Base-by-base conservation (phyloP, 176 grass and related monocot genomes). In the Aegilops longissima region DNA sequence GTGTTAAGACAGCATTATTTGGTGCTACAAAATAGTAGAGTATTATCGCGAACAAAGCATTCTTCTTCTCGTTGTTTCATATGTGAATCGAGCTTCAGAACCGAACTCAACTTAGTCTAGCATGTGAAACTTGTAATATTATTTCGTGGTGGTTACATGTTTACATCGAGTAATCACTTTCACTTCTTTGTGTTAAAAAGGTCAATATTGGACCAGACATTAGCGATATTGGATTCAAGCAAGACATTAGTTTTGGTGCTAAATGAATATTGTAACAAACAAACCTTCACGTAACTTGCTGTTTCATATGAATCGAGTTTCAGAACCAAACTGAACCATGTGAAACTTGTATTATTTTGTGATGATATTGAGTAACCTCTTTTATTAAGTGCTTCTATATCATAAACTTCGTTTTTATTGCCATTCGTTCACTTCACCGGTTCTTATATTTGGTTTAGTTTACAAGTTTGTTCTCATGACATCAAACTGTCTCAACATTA, bases 371-470 rank as follows among this genome's bases (percentile, higher is more conserved):
- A 20, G 54, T 67, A 14, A 44, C 33, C n/a, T 27, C 13, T 68
- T 85, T 49, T 49, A 24, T 31, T 14, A 78, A 77, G 40, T 77
- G 10, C 27, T 35, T 52, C 5, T n/a, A 73, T 47, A 66, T 16
- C 61, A 36, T 12, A 2, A 29, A 20, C 30, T 77, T 38, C 12
- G 38, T 72, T 61, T 34, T 54, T 64, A 31, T 14, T 20, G 21
- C 38, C 65, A 69, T 61, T 8, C 6, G 3, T 51, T 65, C n/a
- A 52, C 13, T 51, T 65, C n/a, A 52, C 13, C 16, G 71, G 21
- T 34, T 39, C 21, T 79, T 78, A 25, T 70, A 11, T 79, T 83
- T 73, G n/a, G 4, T 40, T 84, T 76, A 51, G 14, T 83, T 83
- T 42, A 80, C 33, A 38, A 61, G 10, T 80, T 9, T 73, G 14